Conservation (phyloP, 768 basidiomycete genomes). For the Lentinula aciculospora region DNA sequence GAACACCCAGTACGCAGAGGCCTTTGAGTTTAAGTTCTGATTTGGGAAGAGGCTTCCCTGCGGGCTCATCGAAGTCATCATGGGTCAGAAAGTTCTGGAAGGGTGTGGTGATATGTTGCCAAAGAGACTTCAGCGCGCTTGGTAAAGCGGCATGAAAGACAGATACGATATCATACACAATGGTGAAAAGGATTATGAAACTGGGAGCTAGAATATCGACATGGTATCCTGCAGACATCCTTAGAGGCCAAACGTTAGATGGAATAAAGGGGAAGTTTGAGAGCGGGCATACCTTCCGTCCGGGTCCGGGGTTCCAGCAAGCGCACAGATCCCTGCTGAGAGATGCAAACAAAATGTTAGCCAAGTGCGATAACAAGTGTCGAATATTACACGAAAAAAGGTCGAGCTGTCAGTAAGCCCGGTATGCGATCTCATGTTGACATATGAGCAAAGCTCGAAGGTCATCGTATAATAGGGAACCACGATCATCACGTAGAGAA, state of each 20-base stretch:
- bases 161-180: constrained; percentile 24
- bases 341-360: not conserved
- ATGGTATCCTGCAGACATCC: not conserved
- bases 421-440: constrained; percentile 35
- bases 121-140: constrained; percentile 17
- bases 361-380: not conserved
- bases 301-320: not conserved
- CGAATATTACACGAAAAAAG: too few relatives aligned
- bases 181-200: constrained; percentile 20
- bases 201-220: constrained; percentile 5
- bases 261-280: not conserved
- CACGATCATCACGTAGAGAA: constrained; percentile 35
- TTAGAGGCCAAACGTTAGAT: not conserved
- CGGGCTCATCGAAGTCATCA: constrained; percentile 43
- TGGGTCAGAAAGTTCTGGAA: constrained; percentile 48
- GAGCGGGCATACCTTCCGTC: not conserved
- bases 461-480: constrained; percentile 63
- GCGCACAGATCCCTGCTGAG: not conserved
- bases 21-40: constrained; percentile 23
- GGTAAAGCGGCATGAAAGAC: constrained; percentile 17
- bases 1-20: constrained; percentile 31
- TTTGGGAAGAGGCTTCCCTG: constrained; percentile 19
- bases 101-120: constrained; percentile 27
- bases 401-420: constrained; percentile 44
- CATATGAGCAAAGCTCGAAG: constrained; percentile 9